Percentiles rank a stretch among this genome's conserved stretches.
These are phyloP conservation scores for Globisporangium megalacanthum DNA, from an alignment of 352 stramenopile species.

Conservation along the genomic window DNA sequence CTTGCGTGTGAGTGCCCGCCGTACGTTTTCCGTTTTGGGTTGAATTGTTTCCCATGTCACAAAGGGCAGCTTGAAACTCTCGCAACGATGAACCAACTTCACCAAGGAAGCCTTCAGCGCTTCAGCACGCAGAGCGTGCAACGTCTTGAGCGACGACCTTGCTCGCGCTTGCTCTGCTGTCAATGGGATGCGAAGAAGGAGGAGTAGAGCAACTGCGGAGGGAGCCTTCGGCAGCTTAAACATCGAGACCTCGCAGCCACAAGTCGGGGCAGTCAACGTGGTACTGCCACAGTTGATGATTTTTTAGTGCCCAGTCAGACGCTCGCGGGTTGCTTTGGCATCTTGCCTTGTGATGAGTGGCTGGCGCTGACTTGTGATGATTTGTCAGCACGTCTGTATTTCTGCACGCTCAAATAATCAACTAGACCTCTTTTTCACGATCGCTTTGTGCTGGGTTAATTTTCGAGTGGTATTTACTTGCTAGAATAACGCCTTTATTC, in stretches of 20 bases:
- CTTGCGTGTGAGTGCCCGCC: neutral
- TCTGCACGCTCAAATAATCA: no score
- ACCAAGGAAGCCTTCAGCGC: neutral
- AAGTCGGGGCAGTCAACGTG: neutral
- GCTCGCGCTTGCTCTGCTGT: neutral
- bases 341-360: neutral
- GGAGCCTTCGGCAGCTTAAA: neutral
- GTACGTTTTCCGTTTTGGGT: neutral
- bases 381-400: no score
- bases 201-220: neutral
- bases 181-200: neutral
- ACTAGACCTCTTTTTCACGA: no score
- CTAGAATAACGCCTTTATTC: no score
- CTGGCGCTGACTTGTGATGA: no score
- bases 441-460: no score
- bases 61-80: neutral
- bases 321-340: neutral
- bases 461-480: no score
- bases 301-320: neutral
- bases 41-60: neutral
- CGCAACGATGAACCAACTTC: neutral
- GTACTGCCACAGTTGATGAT: neutral
- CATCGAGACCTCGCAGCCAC: neutral
- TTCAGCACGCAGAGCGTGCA: neutral
- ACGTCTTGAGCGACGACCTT: neutral